These are phyloP conservation scores for Rhododendron vialii DNA, from an alignment of 148 eudicot genomes.

Conservation along the genomic window DNA sequence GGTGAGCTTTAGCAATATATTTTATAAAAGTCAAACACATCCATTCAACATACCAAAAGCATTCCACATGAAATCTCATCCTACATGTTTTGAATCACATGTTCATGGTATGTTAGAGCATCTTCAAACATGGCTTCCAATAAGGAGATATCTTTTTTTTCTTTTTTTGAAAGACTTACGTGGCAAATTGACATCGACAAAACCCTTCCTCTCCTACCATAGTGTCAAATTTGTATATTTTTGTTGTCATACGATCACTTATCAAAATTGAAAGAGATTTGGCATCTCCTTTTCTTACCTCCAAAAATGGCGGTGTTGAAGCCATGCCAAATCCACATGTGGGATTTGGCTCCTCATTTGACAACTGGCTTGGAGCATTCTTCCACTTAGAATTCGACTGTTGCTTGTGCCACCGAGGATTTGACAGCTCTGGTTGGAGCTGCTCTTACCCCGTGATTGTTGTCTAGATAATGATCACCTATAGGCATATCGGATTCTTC, in stretches of 20 bases:
- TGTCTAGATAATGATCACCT: constrained; percentile 18
- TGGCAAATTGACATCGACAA: neutral
- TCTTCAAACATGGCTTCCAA: no score
- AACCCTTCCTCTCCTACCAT: neutral
- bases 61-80: constrained; percentile 53
- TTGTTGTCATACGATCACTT: neutral
- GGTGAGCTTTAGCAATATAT: neutral
- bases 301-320: neutral
- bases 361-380: neutral
- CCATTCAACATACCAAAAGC: constrained; percentile 16
- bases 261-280: neutral
- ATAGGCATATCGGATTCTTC: neutral
- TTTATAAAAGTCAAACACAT: neutral
- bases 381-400: neutral
- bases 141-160: no score
- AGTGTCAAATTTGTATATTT: neutral
- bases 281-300: neutral
- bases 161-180: no score
- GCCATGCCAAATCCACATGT: neutral
- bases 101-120: constrained; percentile 20
- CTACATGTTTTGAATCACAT: constrained; percentile 21
- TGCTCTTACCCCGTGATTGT: constrained; percentile 13
- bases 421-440: no score
- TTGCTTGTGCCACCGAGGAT: no score
- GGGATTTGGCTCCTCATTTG: no score